These are phyloP conservation scores for Trichoderma endophyticum DNA, from an alignment of 2,329 filamentous ascomycete species.

Conservation along the genomic window DNA sequence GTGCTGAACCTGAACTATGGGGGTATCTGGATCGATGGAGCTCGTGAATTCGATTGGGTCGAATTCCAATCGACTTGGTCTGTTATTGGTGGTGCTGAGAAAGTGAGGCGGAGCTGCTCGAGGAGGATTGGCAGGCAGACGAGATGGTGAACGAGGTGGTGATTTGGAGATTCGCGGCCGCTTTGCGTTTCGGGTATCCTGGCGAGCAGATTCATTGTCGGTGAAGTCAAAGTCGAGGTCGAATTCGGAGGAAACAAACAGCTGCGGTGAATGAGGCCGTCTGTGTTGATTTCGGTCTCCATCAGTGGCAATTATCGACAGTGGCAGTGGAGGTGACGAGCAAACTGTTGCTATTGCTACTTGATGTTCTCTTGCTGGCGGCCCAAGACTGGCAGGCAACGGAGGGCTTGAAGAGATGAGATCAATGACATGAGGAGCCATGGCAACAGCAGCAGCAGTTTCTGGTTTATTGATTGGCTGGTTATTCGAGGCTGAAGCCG, in stretches of 20 bases:
- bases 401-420: constrained; percentile 38
- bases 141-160: background rate
- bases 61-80: background rate
- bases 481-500: background rate
- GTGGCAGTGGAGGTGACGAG: background rate
- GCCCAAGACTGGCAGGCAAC: background rate
- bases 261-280: background rate
- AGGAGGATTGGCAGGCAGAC: background rate
- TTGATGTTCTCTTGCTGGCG: background rate
- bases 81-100: background rate
- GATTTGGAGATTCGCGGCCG: background rate
- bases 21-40: constrained; percentile 27
- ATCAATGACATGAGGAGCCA: constrained; percentile 36
- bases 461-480: background rate
- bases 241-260: constrained; percentile 3
- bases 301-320: background rate
- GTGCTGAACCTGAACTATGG: background rate
- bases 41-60: constrained; percentile 39
- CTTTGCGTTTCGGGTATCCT: background rate
- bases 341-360: too few species aligned
- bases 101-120: background rate
- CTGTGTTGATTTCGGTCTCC: background rate
- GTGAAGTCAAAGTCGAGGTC: background rate
- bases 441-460: constrained; percentile 16
- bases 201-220: background rate